Percentiles rank a stretch among this genome's conserved stretches.
Evolutionary conservation across 2,329 filamentous ascomycete genomes (phyloP).

Genomic region (Colletotrichum lentis): DNA sequence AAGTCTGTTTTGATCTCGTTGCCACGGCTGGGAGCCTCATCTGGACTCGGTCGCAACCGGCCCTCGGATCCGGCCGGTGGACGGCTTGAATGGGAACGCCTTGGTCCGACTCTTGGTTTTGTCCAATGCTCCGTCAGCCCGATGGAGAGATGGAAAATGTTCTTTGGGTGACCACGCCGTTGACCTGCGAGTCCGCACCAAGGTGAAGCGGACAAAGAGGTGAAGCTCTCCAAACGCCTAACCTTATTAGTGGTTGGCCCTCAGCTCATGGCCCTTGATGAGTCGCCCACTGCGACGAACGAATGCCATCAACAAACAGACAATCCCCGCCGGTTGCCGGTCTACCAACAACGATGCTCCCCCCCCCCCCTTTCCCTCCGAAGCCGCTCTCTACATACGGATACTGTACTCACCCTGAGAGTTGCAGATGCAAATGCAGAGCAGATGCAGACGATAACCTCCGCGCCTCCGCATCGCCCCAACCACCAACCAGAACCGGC

Average conservation of each 20-base stretch:
- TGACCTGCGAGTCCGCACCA: background rate
- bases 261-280: constrained; percentile 25
- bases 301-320: constrained; percentile 27
- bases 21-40: constrained; percentile 33
- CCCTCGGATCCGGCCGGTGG: constrained; percentile 12
- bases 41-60: constrained; percentile 15
- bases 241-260: constrained; percentile 7
- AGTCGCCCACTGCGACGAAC: constrained; percentile 26
- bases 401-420: constrained; percentile 32
- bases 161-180: constrained; percentile 24
- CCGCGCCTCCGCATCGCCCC: constrained; percentile 26
- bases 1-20: constrained; percentile 25
- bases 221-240: constrained; percentile 23
- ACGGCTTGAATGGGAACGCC: constrained; percentile 6
- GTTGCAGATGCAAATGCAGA: constrained; percentile 29
- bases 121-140: constrained; percentile 13
- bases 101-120: constrained; percentile 11
- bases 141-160: background rate
- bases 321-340: constrained; percentile 17
- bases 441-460: constrained; percentile 15
- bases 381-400: background rate
- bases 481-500: constrained; percentile 22
- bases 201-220: constrained; percentile 22
- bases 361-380: background rate
- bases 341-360: constrained; percentile 4